Evolutionary conservation across 2,329 filamentous ascomycete genomes (phyloP), one percentile per base, ranked within the genome.

Genomic region (Colletotrichum karsti): DNA sequence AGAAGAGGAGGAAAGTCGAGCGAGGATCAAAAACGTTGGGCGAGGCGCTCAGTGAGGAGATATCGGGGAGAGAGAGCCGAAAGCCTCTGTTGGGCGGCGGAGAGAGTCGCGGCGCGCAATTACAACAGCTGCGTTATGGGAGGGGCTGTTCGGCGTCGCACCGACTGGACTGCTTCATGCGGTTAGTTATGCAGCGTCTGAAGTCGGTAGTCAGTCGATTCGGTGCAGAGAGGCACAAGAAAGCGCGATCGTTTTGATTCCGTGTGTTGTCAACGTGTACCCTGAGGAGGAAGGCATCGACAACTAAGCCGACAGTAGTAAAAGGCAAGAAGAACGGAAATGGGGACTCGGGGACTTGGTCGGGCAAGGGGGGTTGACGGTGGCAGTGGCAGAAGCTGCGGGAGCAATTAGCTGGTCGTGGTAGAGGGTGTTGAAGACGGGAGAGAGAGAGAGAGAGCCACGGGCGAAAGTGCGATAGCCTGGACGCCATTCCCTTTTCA

Each of bases 401-500:
- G n/a, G n/a, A n/a, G n/a, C n/a, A n/a, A n/a, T n/a, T n/a, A n/a
- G n/a, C n/a, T n/a, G n/a, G n/a, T n/a, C n/a, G n/a, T n/a, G 18
- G 20, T 39, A 42, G 56, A 39, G 56, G 56, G 30, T 18, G 42
- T 18, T 28, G 44, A 39, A n/a, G n/a, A n/a, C n/a, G n/a, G 24
- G 37, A 55, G 33, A 41, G 22, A 50, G 39, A 57, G 39, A 24
- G 22, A 18, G 28, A 57, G 54, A 28, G 57, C 50, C 26, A 39
- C 58, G n/a, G n/a, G n/a, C n/a, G n/a, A n/a, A n/a, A n/a, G n/a
- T n/a, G n/a, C n/a, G n/a, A 62, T 48, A 39, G 63, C 33, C 57
- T 56, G 12, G 57, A 37, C 63, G 39, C 63, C 51, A 63, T 63
- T 56, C 63, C 58, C 22, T 33, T 67, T 67, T 39, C 41, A 63